Evolutionary conservation across 2,329 filamentous ascomycete species (phyloP), one percentile per base, ranked within the genome.

Genomic region (Venturia carpophila): DNA sequence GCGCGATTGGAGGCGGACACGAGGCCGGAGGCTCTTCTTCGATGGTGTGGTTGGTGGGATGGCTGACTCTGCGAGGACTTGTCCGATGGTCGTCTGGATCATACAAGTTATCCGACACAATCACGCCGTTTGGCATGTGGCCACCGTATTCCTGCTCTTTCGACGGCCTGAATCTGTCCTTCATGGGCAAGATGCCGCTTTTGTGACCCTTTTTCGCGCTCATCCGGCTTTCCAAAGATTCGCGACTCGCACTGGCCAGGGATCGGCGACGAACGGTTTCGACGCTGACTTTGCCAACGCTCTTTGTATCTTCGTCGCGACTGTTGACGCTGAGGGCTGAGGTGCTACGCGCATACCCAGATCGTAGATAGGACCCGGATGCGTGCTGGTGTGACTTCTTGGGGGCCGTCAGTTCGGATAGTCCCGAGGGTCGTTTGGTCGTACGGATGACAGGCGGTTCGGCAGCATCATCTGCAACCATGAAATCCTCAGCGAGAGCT

Each of bases 401-500:
- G 66, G 82, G 82, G 0, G 87, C 84, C n/a, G 88, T 91, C 63
- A 90, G 77, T 21, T 86, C 78, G 34, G 89, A 92, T 70, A 87
- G 85, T 64, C 89, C 90, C 62, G 89, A 91, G 0, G 90, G 90
- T 9, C 87, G 88, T 74, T 92, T 92, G 41, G 91, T 85, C 41
- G 92, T 96, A 68, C 88, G 87, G 70, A 95, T 84, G 64, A 93
- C 84, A 21, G 92, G 91, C 15, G 91, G 77, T 67, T 81, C 78
- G 41, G 83, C 83, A 52, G 82, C 82, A 76, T 85, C 82, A 73
- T 85, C 82, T 43, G 80, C 77, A 68, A 80, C 79, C 64, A 81
- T 68, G 69, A 79, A 78, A 61, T 79, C 76, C 63, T 80, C 80
- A 41, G 80, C 76, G 21, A 79, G 77, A 5, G 82, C 78, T 60